phyloP scores from a whole-genome alignment of 208 protist genomes.

The Angomonas ambiguus region DNA sequence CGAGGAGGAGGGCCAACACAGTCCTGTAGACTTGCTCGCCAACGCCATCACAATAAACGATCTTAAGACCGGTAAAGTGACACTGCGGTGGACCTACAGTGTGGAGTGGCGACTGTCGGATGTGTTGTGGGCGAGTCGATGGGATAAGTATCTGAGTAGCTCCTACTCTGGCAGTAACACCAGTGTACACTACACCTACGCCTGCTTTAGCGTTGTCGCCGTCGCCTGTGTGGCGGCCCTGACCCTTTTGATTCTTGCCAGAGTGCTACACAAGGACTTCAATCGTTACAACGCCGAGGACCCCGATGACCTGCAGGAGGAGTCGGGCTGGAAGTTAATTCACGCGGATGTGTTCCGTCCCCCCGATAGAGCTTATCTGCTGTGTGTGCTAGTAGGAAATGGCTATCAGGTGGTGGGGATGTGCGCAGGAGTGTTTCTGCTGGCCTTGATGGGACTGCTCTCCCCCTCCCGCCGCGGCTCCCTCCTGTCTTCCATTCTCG shows the following conservation, averaged over 20 bases:
- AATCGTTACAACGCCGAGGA: conserved; percentile 86
- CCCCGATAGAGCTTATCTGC: conserved; percentile 71
- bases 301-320: conserved; percentile 67
- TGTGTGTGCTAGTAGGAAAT: conserved; percentile 91
- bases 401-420: conserved; percentile 94
- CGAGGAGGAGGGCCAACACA: neutral
- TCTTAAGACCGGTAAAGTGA: conserved; percentile 15
- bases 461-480: conserved; percentile 93
- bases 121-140: conserved; percentile 94
- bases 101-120: conserved; percentile 65
- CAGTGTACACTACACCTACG: conserved; percentile 93
- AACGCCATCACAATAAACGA: too few relatives aligned
- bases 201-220: conserved; percentile 95
- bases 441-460: conserved; percentile 94
- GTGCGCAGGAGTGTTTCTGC: conserved; percentile 65
- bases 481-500: conserved; percentile 80
- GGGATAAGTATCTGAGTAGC: conserved; percentile 94
- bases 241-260: conserved; percentile 94
- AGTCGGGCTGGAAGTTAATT: conserved; percentile 96
- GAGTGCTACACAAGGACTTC: conserved; percentile 96
- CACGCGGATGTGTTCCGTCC: conserved; percentile 97
- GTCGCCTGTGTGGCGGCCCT: conserved; percentile 83
- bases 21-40: too few relatives aligned
- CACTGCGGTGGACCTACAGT: conserved; percentile 82
- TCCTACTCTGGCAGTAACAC: conserved; percentile 54